Evolutionary conservation across 345 rosid species (phyloP), one percentile per base, ranked within the genome.

Genomic region (Lumnitzera racemosa): DNA sequence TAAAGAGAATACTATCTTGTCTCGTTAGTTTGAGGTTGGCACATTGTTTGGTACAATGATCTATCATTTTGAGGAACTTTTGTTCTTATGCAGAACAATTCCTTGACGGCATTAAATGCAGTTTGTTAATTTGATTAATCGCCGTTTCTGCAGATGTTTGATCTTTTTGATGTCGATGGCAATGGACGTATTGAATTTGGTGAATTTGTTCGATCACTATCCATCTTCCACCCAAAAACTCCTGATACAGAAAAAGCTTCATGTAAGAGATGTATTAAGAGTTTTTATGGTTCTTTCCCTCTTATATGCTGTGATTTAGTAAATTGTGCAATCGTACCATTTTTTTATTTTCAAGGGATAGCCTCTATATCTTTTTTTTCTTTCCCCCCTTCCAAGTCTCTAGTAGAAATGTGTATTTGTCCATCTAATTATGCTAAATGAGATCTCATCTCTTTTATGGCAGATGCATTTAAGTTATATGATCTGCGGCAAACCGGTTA

Each of bases 401-500:
- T 23, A 41, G 10, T 23, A 8, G 6, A 20, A 20, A 9, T 5
- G n/a, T 16, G 31, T 27, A 27, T 27, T 27, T 56, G 27, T 63
- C 31, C 46, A 25, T n/a, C 17, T 47, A 15, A 17, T 24, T 3
- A 31, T 48, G 41, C 48, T 54, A 46, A 56, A 49, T 2, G 15
- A 15, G 49, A 24, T 55, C 10, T 13, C 11, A 1, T 27, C 31
- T 27, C 16, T 3, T 56, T 49, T 55, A 29, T 63, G 9, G 54
- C 75, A 70, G 75, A 51, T 53, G 62, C 66, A 46, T 74, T 74
- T 62, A 67, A 51, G 54, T 46, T 70, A 46, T 67, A 75, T 50
- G 75, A 75, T 59, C 56, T 75, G 29, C 53, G 75, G 49, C 72
- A 60, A 61, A 59, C 79, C 36, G 72, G 72, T 56, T 75, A 29